Conservation (phyloP, 345 rosid genomes). For the Bretschneidera sinensis region DNA sequence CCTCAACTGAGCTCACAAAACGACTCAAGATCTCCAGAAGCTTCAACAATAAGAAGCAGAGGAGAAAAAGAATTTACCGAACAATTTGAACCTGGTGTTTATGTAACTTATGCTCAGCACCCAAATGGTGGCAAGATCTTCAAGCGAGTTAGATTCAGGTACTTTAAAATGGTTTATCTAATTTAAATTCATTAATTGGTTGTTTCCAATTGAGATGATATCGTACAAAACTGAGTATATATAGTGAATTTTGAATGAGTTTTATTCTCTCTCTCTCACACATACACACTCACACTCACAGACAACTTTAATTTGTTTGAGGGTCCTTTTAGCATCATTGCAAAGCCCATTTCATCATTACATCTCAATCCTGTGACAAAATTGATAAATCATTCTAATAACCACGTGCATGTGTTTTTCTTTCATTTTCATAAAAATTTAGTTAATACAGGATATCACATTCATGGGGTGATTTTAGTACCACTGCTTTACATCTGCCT, state of each 20-base stretch:
- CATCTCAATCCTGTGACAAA: not conserved
- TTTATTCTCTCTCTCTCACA: no score
- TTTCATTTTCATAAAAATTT: no score
- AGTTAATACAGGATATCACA: not conserved
- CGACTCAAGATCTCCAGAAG: slow-evolving; percentile 22
- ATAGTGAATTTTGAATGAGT: no score
- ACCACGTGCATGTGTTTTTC: not conserved
- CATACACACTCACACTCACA: no score
- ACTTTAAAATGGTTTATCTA: slow-evolving; percentile 9
- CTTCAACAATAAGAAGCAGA: slow-evolving; percentile 26
- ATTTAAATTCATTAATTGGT: not conserved
- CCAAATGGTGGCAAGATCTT: slow-evolving; percentile 67
- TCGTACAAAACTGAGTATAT: no score
- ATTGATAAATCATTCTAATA: not conserved
- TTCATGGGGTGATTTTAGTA: not conserved
- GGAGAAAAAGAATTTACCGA: slow-evolving; percentile 54
- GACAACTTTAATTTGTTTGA: no score
- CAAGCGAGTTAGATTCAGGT: slow-evolving; percentile 93
- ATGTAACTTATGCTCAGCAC: slow-evolving; percentile 53
- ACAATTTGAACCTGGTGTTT: slow-evolving; percentile 93
- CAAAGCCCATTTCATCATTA: not conserved
- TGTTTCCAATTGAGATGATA: no score
- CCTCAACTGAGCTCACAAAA: slow-evolving; percentile 30
- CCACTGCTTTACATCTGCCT: not conserved
- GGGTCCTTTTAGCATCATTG: no score